phyloP scores from a whole-genome alignment of 345 rosid genomes.

The Salix exigua region DNA sequence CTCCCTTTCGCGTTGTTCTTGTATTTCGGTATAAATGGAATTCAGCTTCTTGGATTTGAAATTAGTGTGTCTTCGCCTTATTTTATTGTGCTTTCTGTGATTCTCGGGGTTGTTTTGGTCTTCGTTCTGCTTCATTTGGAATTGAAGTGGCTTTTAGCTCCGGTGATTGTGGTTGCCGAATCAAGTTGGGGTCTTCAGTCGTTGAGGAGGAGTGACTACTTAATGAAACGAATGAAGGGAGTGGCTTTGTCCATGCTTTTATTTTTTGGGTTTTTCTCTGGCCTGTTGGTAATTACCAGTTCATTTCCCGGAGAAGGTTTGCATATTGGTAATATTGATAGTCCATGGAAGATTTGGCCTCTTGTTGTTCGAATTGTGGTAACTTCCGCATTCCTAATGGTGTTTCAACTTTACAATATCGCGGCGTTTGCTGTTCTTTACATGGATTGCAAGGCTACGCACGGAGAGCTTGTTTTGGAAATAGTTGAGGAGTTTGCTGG shows the following conservation, averaged over 20 bases:
- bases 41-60: conserved; percentile 26
- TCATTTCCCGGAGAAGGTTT: conserved; percentile 9
- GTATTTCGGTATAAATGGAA: conserved; percentile 18
- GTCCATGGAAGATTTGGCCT: conserved; percentile 41
- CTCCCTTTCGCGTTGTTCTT: conserved; percentile 22
- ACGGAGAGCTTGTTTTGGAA: conserved; percentile 68
- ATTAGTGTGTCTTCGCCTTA: conserved; percentile 33
- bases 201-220: conserved; percentile 47
- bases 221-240: conserved; percentile 47
- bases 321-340: conserved; percentile 4
- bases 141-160: conserved; percentile 47
- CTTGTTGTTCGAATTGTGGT: conserved; percentile 46
- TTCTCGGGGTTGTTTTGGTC: conserved; percentile 12
- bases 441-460: conserved; percentile 60
- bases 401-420: conserved; percentile 32
- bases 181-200: conserved; percentile 63
- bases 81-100: conserved; percentile 10
- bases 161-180: conserved; percentile 59
- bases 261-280: conserved; percentile 22
- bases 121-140: conserved; percentile 28
- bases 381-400: conserved; percentile 31
- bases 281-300: conserved; percentile 29
- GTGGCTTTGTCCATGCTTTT: conserved; percentile 38
- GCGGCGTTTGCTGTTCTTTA: conserved; percentile 60
- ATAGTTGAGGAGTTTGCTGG: conserved; percentile 67